A percentile compares a stretch with the other conserved stretches of the same genome.
Conservation (phyloP, 2,329 filamentous ascomycete species). For the Botryotinia calthae region DNA sequence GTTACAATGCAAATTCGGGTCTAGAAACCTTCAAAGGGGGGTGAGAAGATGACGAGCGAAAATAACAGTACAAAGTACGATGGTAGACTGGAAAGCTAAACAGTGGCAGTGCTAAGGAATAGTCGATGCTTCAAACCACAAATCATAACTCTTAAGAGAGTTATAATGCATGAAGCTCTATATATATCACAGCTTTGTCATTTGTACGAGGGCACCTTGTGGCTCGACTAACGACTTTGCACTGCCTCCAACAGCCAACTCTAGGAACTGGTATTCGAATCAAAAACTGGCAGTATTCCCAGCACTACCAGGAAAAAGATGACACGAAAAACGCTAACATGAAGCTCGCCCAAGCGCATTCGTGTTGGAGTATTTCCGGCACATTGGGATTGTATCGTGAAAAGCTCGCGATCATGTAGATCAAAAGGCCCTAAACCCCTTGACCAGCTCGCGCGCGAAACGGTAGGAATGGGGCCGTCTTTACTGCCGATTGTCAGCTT, state of each 20-base stretch:
- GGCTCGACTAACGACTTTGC: constrained; percentile 15
- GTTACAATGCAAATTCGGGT: background rate
- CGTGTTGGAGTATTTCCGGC: background rate
- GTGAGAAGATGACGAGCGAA: constrained; percentile 19
- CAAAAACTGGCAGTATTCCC: background rate
- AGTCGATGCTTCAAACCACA: constrained; percentile 7
- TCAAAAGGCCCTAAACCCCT: background rate
- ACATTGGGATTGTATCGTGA: background rate
- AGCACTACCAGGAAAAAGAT: background rate
- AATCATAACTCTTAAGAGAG: constrained; percentile 12
- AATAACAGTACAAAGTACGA: constrained; percentile 8
- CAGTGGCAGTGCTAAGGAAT: constrained; percentile 2
- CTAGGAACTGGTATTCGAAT: background rate
- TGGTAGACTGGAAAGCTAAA: background rate
- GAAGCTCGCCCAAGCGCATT: background rate
- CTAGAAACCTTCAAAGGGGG: background rate
- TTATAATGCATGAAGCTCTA: constrained; percentile 8
- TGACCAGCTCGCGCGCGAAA: constrained; percentile 1
- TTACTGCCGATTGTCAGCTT: constrained; percentile 5
- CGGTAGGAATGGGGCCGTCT: background rate
- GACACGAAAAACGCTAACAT: background rate
- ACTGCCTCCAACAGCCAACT: constrained; percentile 17
- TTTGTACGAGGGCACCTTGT: constrained; percentile 19
- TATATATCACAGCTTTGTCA: constrained; percentile 15
- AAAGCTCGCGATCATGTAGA: constrained; percentile 2